phyloP scores from a whole-genome alignment of 2,329 filamentous ascomycete species.

The Scorias spongiosa region DNA sequence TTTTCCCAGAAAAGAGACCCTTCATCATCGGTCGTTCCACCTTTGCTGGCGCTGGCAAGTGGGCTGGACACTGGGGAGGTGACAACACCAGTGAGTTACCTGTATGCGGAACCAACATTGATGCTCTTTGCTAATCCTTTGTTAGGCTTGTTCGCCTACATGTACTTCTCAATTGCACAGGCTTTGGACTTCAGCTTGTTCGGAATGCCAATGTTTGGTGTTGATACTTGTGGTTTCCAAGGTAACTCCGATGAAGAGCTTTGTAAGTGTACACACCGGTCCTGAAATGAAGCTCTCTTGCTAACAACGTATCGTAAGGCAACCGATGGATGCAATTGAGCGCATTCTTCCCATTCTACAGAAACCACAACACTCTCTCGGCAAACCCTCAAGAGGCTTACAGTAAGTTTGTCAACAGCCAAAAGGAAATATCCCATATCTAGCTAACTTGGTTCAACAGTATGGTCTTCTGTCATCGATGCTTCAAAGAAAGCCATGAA shows the following conservation, averaged over 20 bases:
- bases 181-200: conserved; percentile 49
- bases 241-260: conserved; percentile 51
- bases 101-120: conserved; percentile 28
- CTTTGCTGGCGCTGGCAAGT: conserved; percentile 53
- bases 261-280: conserved; percentile 53
- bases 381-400: conserved; percentile 55
- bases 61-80: conserved; percentile 45
- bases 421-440: no score
- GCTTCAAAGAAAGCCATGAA: conserved; percentile 55
- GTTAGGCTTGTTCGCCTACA: conserved; percentile 47
- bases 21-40: conserved; percentile 63
- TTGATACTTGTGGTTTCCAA: conserved; percentile 64
- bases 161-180: conserved; percentile 65
- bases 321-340: neutral
- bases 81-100: conserved; percentile 34
- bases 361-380: conserved; percentile 49
- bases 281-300: no score
- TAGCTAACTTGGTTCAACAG: conserved; percentile 7
- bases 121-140: conserved; percentile 21
- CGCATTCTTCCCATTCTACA: conserved; percentile 61
- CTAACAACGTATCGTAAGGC: neutral
- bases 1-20: conserved; percentile 49
- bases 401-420: conserved; percentile 2
- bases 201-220: conserved; percentile 33
- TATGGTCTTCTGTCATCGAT: conserved; percentile 46